Conservation (phyloP, 768 basidiomycete species). For the Psilocybe cyanescens region DNA sequence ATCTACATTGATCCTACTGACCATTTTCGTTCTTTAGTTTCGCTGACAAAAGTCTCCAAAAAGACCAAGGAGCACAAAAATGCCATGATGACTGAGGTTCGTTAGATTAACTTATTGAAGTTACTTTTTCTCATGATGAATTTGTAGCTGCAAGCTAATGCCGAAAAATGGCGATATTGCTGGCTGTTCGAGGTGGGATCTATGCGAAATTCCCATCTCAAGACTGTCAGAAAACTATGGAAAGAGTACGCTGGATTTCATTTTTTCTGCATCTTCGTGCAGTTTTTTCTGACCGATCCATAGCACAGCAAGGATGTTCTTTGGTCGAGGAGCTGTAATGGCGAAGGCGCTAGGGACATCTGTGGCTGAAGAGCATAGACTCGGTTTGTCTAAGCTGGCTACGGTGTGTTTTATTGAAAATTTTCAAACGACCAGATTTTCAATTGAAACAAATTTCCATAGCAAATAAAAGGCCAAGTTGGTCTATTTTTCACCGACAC, state of each 20-base stretch:
- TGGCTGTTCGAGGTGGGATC: conserved; percentile 96
- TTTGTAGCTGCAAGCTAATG: conserved; percentile 73
- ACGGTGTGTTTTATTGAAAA: conserved; percentile 47
- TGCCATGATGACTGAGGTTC: conserved; percentile 77
- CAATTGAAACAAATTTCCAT: conserved; percentile 9
- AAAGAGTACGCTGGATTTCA: conserved; percentile 65
- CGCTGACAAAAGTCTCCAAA: conserved; percentile 92
- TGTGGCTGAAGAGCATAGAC: conserved; percentile 81
- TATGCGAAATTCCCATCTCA: conserved; percentile 93
- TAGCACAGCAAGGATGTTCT: conserved; percentile 90
- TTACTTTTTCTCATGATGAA: conserved; percentile 3
- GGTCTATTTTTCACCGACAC: conserved; percentile 93
- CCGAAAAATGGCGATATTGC: conserved; percentile 92
- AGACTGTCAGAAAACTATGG: conserved; percentile 93
- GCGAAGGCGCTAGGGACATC: conserved; percentile 93
- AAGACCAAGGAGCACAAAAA: conserved; percentile 93
- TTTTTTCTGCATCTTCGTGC: not conserved
- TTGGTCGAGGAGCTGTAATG: conserved; percentile 89
- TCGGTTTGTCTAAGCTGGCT: conserved; percentile 80
- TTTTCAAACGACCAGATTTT: conserved; percentile 4
- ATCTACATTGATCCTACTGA: conserved; percentile 2
- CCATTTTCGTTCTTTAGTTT: conserved; percentile 61
- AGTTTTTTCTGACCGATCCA: not conserved
- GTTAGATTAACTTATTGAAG: conserved; percentile 22
- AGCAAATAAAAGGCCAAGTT: conserved; percentile 96